A percentile compares a stretch with the other conserved stretches of the same genome.
Evolutionary conservation across 75 land plant genomes (phyloP).

Genomic region (Sequoiadendron giganteum): DNA sequence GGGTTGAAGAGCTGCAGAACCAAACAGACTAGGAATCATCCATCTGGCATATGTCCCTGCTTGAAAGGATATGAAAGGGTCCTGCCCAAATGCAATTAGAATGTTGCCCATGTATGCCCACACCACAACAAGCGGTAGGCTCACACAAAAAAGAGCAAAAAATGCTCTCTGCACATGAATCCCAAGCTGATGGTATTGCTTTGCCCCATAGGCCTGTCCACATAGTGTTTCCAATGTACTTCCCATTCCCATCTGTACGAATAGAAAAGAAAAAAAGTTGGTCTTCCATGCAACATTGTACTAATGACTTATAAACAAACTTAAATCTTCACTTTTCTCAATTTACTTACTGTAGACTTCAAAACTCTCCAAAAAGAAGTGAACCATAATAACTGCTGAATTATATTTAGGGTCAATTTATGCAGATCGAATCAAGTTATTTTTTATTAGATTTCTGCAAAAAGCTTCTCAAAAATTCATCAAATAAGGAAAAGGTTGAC

Average conservation of each 20-base stretch:
- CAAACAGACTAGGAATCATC: slow-evolving; percentile 73
- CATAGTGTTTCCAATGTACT: slow-evolving; percentile 66
- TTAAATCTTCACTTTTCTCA: not conserved
- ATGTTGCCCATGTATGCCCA: slow-evolving; percentile 62
- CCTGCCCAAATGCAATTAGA: slow-evolving; percentile 53
- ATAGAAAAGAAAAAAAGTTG: not conserved
- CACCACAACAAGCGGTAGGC: slow-evolving; percentile 58
- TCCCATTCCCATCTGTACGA: not conserved
- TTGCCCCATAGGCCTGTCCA: slow-evolving; percentile 85
- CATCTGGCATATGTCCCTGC: slow-evolving; percentile 59
- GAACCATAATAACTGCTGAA: too few species aligned
- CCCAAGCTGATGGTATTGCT: slow-evolving; percentile 69
- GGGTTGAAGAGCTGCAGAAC: slow-evolving; percentile 62
- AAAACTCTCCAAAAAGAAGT: too few species aligned
- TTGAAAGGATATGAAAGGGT: slow-evolving; percentile 44
- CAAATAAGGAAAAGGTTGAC: too few species aligned
- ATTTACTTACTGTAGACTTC: not conserved
- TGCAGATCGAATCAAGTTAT: too few species aligned
- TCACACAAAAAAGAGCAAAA: slow-evolving; percentile 37
- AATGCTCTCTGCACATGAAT: slow-evolving; percentile 69
- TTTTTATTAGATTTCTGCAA: too few species aligned
- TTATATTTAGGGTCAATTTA: too few species aligned
- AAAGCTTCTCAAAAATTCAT: too few species aligned
- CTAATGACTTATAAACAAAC: not conserved
- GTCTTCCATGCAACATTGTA: not conserved